phyloP scores from a whole-genome alignment of 139 green algal genomes.

The Axilococcus clingmanii region DNA sequence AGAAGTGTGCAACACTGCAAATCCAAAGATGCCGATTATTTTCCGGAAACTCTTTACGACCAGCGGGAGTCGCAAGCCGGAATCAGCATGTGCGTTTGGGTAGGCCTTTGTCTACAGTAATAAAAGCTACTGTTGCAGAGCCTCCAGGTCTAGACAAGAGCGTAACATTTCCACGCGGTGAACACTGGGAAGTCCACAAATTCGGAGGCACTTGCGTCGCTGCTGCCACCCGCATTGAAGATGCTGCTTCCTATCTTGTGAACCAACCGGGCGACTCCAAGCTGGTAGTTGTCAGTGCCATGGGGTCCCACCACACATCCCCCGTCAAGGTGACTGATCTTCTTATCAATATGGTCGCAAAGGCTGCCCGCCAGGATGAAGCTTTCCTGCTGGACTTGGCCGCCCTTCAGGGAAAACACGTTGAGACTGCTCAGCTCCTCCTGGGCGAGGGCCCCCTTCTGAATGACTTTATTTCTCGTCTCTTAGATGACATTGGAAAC shows the following conservation, averaged over 20 bases:
- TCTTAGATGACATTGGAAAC: conserved; percentile 83
- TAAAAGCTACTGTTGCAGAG: conserved; percentile 9
- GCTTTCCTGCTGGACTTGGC: conserved; percentile 77
- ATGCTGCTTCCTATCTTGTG: conserved; percentile 64
- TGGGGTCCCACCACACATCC: conserved; percentile 63
- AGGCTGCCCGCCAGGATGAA: conserved; percentile 50
- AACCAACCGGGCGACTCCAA: conserved; percentile 28
- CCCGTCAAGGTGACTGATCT: conserved; percentile 85
- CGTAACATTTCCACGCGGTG: conserved; percentile 26
- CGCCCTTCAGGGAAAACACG: conserved; percentile 82
- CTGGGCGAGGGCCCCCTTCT: conserved; percentile 56
- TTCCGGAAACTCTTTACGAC: neutral
- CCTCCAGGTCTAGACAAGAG: conserved; percentile 3
- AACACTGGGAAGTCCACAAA: conserved; percentile 80
- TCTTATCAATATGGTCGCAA: conserved; percentile 81
- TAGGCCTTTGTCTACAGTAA: neutral
- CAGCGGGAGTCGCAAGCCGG: neutral
- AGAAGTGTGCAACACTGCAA: neutral
- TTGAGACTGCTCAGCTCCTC: conserved; percentile 67
- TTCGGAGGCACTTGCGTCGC: conserved; percentile 97
- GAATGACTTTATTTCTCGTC: conserved; percentile 55
- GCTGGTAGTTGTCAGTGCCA: conserved; percentile 74
- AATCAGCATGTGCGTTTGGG: conserved; percentile 3
- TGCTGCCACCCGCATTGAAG: conserved; percentile 66
- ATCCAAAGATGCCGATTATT: neutral